Base-by-base conservation (phyloP, 2,329 filamentous ascomycete genomes). In the Pseudogymnoascus sp. region DNA sequence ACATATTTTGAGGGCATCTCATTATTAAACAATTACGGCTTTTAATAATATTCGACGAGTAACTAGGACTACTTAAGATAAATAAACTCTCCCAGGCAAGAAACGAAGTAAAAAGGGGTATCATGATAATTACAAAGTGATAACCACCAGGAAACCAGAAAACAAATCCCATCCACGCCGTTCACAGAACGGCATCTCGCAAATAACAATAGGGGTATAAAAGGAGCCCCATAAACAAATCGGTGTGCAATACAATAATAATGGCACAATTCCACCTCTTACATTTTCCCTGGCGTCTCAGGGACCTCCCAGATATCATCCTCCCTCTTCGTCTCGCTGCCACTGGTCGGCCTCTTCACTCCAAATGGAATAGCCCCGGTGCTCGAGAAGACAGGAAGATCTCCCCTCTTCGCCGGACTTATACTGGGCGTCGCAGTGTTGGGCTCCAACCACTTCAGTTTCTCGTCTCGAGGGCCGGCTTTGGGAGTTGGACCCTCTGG, bases 361-460 rank as follows among this genome's bases (percentile, higher is more conserved):
- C 64, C 70, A 53, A 74, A 74, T 1, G 72, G 71, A 65, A 74
- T 74, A 8, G 66, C 64, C 14, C 69, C 67, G 1, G 67, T 72
- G 28, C 67, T 67, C 6, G 72, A 72, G 50, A 72, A 74, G 7
- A 74, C 70, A 5, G 72, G 72, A 23, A 74, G 56, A 6, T 70
- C 67, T 21, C 21, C 64, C 64, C 63, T 64, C 64, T 71, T 73
- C 63, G 68, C 69, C 3, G 66, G 67, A 5, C 64, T 59, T 1
- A 69, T 16, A 66, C 12, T 69, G 71, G 59, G 56, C 23, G 61
- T 65, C 1, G 64, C 61, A 1, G 68, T 74, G 63, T 81, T 82
- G 3, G 82, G 80, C 12, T 81, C 79, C 23, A 84, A 73, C 82
- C 82, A 85, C 61, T 77, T 78, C 61, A 84, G 72, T 4, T 75